phyloP scores from a whole-genome alignment of 2,329 filamentous ascomycete genomes.

The Rhynchosporium agropyri region DNA sequence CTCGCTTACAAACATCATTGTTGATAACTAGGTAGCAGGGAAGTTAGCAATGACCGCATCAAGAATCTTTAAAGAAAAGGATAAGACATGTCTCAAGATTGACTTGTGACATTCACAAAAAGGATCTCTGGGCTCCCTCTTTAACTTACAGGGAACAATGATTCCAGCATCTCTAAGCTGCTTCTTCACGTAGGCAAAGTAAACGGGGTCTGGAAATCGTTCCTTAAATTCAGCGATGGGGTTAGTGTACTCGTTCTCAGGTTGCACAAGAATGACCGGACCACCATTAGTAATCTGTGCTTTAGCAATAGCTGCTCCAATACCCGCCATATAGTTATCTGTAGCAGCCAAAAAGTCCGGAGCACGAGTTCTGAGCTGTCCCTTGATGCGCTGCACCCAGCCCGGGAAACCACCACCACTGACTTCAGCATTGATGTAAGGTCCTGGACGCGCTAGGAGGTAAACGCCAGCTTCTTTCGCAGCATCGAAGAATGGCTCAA shows the following conservation, averaged over 20 bases:
- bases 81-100: too few species aligned
- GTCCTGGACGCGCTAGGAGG: conserved; percentile 59
- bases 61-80: too few species aligned
- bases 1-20: conserved; percentile 62
- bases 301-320: conserved; percentile 69
- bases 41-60: too few species aligned
- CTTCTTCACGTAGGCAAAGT: conserved; percentile 71
- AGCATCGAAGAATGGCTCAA: conserved; percentile 76
- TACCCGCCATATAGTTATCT: conserved; percentile 58
- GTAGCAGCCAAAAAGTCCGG: conserved; percentile 67
- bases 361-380: conserved; percentile 63
- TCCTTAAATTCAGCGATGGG: conserved; percentile 49
- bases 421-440: conserved; percentile 78
- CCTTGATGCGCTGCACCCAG: conserved; percentile 73
- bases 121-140: too few species aligned
- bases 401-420: conserved; percentile 80
- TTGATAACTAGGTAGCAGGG: conserved; percentile 54
- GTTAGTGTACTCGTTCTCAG: conserved; percentile 78
- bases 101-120: too few species aligned
- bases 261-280: conserved; percentile 76
- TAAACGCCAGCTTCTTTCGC: conserved; percentile 75
- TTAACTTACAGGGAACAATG: conserved; percentile 57
- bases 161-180: conserved; percentile 70
- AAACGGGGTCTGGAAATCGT: conserved; percentile 65
- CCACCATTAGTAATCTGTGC: conserved; percentile 83